Evolutionary conservation across 495 filamentous ascomycete genomes (phyloP).

Genomic region (Halenospora varia): DNA sequence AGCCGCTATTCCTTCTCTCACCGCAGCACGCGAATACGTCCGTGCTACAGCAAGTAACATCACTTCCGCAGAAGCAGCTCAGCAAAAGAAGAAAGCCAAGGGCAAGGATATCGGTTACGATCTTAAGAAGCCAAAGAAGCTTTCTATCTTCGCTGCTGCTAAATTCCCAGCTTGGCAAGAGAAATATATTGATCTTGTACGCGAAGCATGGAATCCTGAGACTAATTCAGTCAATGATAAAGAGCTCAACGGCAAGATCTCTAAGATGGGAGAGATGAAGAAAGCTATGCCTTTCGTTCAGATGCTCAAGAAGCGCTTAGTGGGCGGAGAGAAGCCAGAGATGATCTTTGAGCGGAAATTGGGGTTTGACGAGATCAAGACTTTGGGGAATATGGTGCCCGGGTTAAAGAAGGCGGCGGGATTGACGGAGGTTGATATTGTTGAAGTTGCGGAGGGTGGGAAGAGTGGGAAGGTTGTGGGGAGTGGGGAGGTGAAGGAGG

Average conservation of each 20-base stretch:
- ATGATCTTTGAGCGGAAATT: constrained; percentile 77
- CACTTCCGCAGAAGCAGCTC: constrained; percentile 76
- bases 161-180: constrained; percentile 86
- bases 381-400: constrained; percentile 55
- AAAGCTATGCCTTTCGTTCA: constrained; percentile 98
- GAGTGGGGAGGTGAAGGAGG: constrained; percentile 48
- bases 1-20: constrained; percentile 54
- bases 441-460: constrained; percentile 66
- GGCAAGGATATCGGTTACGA: constrained; percentile 80
- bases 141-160: constrained; percentile 80
- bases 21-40: constrained; percentile 78
- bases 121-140: constrained; percentile 82
- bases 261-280: constrained; percentile 86
- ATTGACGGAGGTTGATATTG: constrained; percentile 56
- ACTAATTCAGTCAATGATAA: constrained; percentile 62
- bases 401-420: constrained; percentile 61
- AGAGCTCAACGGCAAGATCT: constrained; percentile 65
- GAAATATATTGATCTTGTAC: constrained; percentile 81
- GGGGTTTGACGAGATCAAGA: constrained; percentile 77
- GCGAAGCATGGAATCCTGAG: constrained; percentile 43
- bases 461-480: constrained; percentile 55
- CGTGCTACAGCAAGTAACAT: constrained; percentile 71
- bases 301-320: constrained; percentile 72
- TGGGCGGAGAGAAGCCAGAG: constrained; percentile 51
- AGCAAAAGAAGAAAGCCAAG: constrained; percentile 82